Percentiles rank a stretch among this genome's conserved stretches.
Evolutionary conservation across 108 stramenopile species (phyloP).

Genomic region (Aurantiochytrium sp.): DNA sequence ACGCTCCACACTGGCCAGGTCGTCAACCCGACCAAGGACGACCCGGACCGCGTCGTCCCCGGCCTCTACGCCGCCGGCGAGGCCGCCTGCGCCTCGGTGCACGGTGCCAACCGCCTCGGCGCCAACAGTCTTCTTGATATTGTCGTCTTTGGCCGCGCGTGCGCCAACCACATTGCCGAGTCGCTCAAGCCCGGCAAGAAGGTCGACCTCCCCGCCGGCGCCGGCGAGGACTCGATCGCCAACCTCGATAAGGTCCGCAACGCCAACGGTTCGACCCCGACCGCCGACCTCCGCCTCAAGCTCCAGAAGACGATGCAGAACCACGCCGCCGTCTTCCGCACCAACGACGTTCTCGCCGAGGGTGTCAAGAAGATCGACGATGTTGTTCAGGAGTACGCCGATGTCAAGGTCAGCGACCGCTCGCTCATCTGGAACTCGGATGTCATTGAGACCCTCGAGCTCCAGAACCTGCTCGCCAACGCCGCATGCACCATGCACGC

Average conservation of each 20-base stretch:
- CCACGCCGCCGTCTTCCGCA: conserved; percentile 97
- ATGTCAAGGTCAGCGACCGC: conserved; percentile 83
- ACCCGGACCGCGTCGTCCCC: conserved; percentile 79
- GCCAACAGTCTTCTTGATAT: conserved; percentile 97
- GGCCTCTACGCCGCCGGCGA: conserved; percentile 97
- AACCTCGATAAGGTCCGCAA: conserved; percentile 84
- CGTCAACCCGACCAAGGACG: conserved; percentile 75
- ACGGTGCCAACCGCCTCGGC: conserved; percentile 98
- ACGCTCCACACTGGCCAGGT: conserved; percentile 96
- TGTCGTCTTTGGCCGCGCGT: conserved; percentile 98
- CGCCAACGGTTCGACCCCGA: conserved; percentile 69
- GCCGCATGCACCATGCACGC: conserved; percentile 95
- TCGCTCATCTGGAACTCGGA: conserved; percentile 98
- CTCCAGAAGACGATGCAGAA: conserved; percentile 97
- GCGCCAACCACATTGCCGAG: conserved; percentile 89
- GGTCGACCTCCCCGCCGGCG: conserved; percentile 63
- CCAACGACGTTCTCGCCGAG: conserved; percentile 72
- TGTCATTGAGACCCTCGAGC: conserved; percentile 90
- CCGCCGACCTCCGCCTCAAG: conserved; percentile 75
- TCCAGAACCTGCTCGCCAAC: conserved; percentile 81
- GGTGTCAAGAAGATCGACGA: conserved; percentile 80
- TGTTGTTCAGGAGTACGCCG: conserved; percentile 74
- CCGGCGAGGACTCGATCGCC: conserved; percentile 77
- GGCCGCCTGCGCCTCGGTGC: conserved; percentile 94
- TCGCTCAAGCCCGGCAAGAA: conserved; percentile 88